Percentiles rank a stretch among this genome's conserved stretches.
Evolutionary conservation across 1,139 yeast species (phyloP).

Genomic region (Petasospora fabianii): DNA sequence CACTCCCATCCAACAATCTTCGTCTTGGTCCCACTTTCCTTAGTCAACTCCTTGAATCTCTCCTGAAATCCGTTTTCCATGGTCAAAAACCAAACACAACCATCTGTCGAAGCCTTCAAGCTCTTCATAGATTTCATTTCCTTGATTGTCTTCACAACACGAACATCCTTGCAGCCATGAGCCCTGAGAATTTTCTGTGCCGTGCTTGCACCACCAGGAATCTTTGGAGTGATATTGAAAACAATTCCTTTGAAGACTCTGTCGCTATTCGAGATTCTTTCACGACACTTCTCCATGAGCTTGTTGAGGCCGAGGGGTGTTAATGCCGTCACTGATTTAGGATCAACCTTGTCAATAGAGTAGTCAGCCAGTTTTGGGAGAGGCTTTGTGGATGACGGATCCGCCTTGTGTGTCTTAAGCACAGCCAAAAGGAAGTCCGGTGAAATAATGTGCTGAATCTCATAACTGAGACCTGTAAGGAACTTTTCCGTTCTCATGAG

Average conservation of each 20-base stretch:
- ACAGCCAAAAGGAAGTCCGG: constrained; percentile 38
- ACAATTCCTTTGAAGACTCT: constrained; percentile 42
- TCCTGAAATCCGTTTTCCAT: constrained; percentile 39
- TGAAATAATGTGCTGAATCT: constrained; percentile 29
- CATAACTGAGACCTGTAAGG: constrained; percentile 38
- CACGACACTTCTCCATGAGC: constrained; percentile 29
- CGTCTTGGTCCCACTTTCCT: constrained; percentile 25
- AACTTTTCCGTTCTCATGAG: constrained; percentile 84
- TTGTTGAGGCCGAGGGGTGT: constrained; percentile 23
- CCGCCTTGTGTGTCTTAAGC: constrained; percentile 30
- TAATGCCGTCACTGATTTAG: constrained; percentile 30
- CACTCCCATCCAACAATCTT: constrained; percentile 62
- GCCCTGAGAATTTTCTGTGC: constrained; percentile 58
- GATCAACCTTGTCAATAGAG: constrained; percentile 32
- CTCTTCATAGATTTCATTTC: constrained; percentile 27
- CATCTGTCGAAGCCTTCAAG: constrained; percentile 14
- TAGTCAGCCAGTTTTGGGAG: constrained; percentile 33
- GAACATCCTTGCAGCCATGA: constrained; percentile 56
- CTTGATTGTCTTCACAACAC: constrained; percentile 34
- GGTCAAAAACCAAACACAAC: constrained; percentile 29
- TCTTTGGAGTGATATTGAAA: constrained; percentile 56
- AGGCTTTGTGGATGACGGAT: constrained; percentile 27
- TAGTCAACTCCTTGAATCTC: constrained; percentile 35
- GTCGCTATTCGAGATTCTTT: constrained; percentile 33
- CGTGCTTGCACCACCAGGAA: constrained; percentile 66